Conservation (phyloP, 306 rosid species). For the Cicer bijugum region DNA sequence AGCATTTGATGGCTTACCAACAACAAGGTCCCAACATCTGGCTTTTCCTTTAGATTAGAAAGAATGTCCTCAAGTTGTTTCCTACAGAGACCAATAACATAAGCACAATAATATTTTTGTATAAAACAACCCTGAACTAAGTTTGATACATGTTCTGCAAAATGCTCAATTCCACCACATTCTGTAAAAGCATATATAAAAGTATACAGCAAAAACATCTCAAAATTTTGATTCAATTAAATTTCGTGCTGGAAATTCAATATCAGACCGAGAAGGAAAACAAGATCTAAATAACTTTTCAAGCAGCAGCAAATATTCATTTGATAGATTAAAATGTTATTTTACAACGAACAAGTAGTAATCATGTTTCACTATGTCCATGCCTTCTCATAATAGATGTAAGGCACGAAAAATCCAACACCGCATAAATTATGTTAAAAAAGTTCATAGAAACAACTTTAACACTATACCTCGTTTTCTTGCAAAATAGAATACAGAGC, state of each 20-base stretch:
- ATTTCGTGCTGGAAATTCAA: constrained; percentile 24
- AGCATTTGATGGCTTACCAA: constrained; percentile 60
- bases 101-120: constrained; percentile 30
- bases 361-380: constrained; percentile 33
- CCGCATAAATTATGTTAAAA: constrained; percentile 12
- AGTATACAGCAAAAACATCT: constrained; percentile 31
- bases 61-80: constrained; percentile 97
- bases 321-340: constrained; percentile 30
- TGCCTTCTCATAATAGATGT: constrained; percentile 37
- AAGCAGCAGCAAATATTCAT: constrained; percentile 21
- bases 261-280: constrained; percentile 17
- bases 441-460: constrained; percentile 30
- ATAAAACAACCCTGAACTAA: constrained; percentile 25
- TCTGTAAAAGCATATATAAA: constrained; percentile 20
- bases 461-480: constrained; percentile 80
- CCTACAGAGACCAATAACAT: constrained; percentile 63
- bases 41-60: constrained; percentile 80
- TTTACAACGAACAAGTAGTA: constrained; percentile 32
- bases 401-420: constrained; percentile 19
- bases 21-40: constrained; percentile 90
- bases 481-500: constrained; percentile 91
- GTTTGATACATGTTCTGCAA: constrained; percentile 16
- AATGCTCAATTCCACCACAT: constrained; percentile 35
- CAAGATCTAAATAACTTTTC: constrained; percentile 27
- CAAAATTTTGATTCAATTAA: constrained; percentile 6